Conservation (phyloP, 2,329 filamentous ascomycete species). For the Cercospora canescens region DNA sequence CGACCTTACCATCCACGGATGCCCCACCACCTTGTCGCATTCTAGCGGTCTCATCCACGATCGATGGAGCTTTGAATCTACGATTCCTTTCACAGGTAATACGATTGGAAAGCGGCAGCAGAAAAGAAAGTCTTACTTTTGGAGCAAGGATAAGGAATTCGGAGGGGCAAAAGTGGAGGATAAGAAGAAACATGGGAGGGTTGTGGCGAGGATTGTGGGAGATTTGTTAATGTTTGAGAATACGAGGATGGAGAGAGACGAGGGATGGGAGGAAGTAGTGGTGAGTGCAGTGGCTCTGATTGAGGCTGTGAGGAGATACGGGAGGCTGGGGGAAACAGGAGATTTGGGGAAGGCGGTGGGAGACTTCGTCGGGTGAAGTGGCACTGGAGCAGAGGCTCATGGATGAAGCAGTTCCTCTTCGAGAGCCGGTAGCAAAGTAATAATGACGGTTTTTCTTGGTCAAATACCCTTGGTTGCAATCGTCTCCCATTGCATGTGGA, state of each 20-base stretch:
- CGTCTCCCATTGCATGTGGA: too few species aligned
- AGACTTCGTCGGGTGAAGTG: background rate
- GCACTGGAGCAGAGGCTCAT: background rate
- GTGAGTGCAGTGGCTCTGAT: conserved; percentile 28
- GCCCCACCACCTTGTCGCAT: conserved; percentile 15
- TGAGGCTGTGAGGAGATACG: conserved; percentile 24
- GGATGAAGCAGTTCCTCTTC: background rate
- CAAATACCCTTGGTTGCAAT: too few species aligned
- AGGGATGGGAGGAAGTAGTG: conserved; percentile 25
- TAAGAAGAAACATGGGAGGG: conserved; percentile 19
- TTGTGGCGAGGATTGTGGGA: conserved; percentile 26
- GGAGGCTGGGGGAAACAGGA: conserved; percentile 8
- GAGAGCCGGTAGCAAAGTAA: too few species aligned
- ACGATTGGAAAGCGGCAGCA: background rate
- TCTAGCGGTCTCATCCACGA: conserved; percentile 19
- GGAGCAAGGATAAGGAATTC: conserved; percentile 22
- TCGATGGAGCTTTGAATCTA: conserved; percentile 26
- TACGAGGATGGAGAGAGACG: conserved; percentile 16
- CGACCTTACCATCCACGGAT: conserved; percentile 21
- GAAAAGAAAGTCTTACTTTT: conserved; percentile 15
- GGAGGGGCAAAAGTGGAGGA: conserved; percentile 24
- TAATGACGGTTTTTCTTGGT: too few species aligned
- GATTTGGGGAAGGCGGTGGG: background rate
- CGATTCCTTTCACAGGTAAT: background rate
- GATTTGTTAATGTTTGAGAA: conserved; percentile 25